Evolutionary conservation across 2,329 filamentous ascomycete species (phyloP), one percentile per base, ranked within the genome.

Genomic region (Aspergillus brasiliensis): DNA sequence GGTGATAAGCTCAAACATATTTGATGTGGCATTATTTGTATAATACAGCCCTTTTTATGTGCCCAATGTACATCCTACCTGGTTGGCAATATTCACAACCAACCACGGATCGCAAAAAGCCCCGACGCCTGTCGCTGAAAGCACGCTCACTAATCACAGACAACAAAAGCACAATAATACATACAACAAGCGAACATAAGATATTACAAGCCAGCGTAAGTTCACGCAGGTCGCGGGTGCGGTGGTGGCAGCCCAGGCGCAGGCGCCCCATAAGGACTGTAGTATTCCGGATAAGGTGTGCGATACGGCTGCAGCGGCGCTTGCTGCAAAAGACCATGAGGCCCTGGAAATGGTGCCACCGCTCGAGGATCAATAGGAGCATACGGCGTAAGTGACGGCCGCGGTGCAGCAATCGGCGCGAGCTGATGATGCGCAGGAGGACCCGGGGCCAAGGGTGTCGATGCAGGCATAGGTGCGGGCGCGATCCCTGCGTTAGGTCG

Each of bases 341-440:
- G 66, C 5, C 57, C 61, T 8, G 62, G 58, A 27, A 67, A 68
- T 13, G 65, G 60, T 8, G 61, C 56, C 21, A 70, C 60, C 40
- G 61, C 54, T 38, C 67, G 57, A 23, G 67, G 67, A 42, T 70
- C 68, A 7, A 74, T 70, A n/a, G 69, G 72, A 6, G 68, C 70
- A 57, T 70, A 75, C 13, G 72, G 68, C 8, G 62, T 59, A 51
- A 70, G 60, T 28, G 63, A 59, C 31, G 65, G 54, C 6, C 62
- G 66, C 25, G 64, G 59, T 40, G 64, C 52, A 25, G 66, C 58
- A 56, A 66, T 60, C 15, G 67, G 67, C 13, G 63, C 63, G 47
- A 67, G 51, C 23, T 65, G 66, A 25, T 61, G 64, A 37, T 62
- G 56, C 34, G 60, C 51, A 15, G 64, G 63, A 48, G 56, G 63